phyloP scores from a whole-genome alignment of 2,329 filamentous ascomycete genomes.

The Teratosphaeria destructans region DNA sequence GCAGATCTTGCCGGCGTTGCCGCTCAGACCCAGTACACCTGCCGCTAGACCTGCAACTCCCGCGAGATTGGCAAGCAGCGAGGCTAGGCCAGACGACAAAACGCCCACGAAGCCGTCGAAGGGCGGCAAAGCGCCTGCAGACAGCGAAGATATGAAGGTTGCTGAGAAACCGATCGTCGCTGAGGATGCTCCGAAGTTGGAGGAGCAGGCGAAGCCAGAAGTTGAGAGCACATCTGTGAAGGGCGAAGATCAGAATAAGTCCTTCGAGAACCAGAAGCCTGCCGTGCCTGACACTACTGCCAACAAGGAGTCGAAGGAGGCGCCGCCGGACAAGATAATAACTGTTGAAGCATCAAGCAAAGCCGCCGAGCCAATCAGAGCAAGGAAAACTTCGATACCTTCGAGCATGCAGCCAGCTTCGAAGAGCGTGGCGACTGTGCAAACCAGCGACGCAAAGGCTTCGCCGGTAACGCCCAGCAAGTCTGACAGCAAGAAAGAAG shows the following conservation, averaged over 20 bases:
- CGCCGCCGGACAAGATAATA: background rate
- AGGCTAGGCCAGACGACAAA: background rate
- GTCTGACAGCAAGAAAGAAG: conserved; percentile 6
- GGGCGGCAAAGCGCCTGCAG: conserved; percentile 9
- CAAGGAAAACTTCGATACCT: conserved; percentile 1
- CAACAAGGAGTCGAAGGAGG: background rate
- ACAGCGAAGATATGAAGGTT: background rate
- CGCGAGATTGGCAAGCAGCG: background rate
- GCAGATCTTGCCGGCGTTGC: conserved; percentile 29
- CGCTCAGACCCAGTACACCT: conserved; percentile 28
- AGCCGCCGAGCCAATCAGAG: background rate
- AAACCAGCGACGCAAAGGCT: conserved; percentile 7
- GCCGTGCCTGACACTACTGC: background rate
- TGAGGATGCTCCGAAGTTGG: conserved; percentile 1
- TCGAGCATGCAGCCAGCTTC: conserved; percentile 5
- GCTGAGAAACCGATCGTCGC: background rate
- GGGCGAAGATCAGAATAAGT: background rate
- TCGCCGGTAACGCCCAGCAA: conserved; percentile 10
- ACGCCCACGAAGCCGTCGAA: conserved; percentile 12
- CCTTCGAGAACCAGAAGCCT: background rate
- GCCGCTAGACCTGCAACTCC: conserved; percentile 19
- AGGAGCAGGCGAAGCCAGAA: background rate
- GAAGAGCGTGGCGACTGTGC: conserved; percentile 5
- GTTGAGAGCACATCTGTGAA: background rate
- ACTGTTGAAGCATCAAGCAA: background rate